Evolutionary conservation across 495 filamentous ascomycete species (phyloP).

Genomic region (Lophiostoma macrostomum): DNA sequence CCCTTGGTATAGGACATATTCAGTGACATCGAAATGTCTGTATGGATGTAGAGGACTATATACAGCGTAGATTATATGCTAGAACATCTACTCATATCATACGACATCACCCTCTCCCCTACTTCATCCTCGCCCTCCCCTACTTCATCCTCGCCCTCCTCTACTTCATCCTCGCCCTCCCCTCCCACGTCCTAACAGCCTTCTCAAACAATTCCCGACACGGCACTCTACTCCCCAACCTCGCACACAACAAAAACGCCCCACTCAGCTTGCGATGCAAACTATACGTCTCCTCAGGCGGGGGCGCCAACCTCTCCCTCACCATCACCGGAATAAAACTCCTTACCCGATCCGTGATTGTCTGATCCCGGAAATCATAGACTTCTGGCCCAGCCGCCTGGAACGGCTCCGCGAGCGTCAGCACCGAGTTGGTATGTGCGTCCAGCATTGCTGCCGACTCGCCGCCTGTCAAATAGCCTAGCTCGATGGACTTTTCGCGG

Average conservation of each 20-base stretch:
- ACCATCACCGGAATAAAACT: conserved; percentile 89
- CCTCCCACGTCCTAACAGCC: conserved; percentile 52
- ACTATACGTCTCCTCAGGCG: conserved; percentile 97
- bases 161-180: conserved; percentile 24
- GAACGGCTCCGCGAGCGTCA: conserved; percentile 92
- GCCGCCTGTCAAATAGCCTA: conserved; percentile 90
- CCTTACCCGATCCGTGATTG: conserved; percentile 88
- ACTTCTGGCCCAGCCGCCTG: conserved; percentile 67
- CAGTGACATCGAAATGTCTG: no score
- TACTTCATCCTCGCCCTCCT: no score
- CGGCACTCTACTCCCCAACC: conserved; percentile 72
- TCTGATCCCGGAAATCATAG: conserved; percentile 92
- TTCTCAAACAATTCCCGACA: conserved; percentile 79
- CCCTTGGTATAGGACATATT: no score
- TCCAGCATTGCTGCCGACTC: conserved; percentile 80
- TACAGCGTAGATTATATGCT: no score
- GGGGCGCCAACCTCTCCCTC: conserved; percentile 78
- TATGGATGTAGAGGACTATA: no score
- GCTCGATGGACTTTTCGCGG: conserved; percentile 65
- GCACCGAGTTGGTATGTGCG: conserved; percentile 76
- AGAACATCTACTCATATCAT: conserved; percentile 1
- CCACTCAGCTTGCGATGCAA: conserved; percentile 94
- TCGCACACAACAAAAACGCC: conserved; percentile 88
- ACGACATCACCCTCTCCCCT: background rate
- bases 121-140: no score